phyloP scores from a whole-genome alignment of 352 stramenopile species.

The Phytophthora cajani region DNA sequence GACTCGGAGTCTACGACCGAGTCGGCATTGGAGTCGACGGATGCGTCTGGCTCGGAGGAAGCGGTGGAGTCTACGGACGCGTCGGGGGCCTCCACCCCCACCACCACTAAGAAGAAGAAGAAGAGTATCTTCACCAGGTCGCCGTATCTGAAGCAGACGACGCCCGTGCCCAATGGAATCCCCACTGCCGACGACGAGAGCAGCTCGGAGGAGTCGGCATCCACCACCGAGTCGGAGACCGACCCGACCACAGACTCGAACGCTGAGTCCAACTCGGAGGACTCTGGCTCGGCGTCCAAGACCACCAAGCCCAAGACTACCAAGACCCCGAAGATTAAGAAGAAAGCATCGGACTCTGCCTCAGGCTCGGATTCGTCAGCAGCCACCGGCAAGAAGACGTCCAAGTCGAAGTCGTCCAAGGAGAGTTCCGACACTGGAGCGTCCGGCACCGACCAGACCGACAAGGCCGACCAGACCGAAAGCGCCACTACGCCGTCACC shows the following conservation, averaged over 20 bases:
- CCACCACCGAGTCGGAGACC: slow-evolving; percentile 3
- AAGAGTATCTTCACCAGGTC: slow-evolving; percentile 42
- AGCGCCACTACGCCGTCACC: slow-evolving; percentile 10
- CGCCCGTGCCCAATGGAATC: slow-evolving; percentile 42
- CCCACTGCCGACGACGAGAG: slow-evolving; percentile 20
- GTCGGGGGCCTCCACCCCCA: slow-evolving; percentile 16
- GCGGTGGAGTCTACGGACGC: neutral
- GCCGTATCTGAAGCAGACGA: slow-evolving; percentile 37
- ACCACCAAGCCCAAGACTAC: slow-evolving; percentile 2
- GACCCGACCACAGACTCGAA: slow-evolving; percentile 3
- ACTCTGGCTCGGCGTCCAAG: neutral
- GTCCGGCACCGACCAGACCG: neutral
- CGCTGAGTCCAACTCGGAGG: slow-evolving; percentile 6
- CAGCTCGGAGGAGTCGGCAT: slow-evolving; percentile 16
- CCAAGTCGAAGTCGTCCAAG: slow-evolving; percentile 1
- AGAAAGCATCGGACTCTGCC: slow-evolving; percentile 11
- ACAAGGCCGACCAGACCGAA: slow-evolving; percentile 2
- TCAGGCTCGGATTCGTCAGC: slow-evolving; percentile 20
- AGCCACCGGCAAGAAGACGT: slow-evolving; percentile 7
- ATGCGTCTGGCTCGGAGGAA: slow-evolving; percentile 2
- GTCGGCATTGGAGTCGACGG: neutral
- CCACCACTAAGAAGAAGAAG: slow-evolving; percentile 35
- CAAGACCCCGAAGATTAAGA: slow-evolving; percentile 3
- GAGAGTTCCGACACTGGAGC: slow-evolving; percentile 4
- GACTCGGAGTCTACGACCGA: slow-evolving; percentile 3